These are phyloP conservation scores for Leccinum olivaceopallidum DNA, from an alignment of 768 basidiomycete genomes.

Conservation along the genomic window DNA sequence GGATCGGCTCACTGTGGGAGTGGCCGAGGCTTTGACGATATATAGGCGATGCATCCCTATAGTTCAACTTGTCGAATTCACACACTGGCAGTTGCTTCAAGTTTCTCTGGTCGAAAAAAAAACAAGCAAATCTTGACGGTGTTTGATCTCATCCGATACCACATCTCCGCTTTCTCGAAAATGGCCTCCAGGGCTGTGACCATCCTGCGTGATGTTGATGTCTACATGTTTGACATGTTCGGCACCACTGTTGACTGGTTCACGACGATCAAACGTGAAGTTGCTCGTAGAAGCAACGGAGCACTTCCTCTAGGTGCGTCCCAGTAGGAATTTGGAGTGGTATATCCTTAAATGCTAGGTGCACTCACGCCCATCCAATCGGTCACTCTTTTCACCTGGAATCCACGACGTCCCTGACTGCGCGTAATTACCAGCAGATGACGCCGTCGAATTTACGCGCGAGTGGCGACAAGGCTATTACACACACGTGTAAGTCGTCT, in stretches of 20 bases:
- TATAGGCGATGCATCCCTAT: no score
- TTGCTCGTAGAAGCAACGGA: constrained; percentile 16
- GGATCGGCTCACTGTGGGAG: no score
- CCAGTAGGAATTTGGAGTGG: not conserved
- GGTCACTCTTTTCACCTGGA: not conserved
- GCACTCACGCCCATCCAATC: not conserved
- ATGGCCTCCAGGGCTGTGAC: constrained; percentile 5
- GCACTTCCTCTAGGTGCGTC: constrained; percentile 18
- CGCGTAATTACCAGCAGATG: constrained; percentile 11
- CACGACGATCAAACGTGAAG: constrained; percentile 22
- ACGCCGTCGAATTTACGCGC: constrained; percentile 43
- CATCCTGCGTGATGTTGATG: constrained; percentile 35
- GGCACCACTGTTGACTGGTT: constrained; percentile 52
- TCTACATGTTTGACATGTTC: constrained; percentile 49
- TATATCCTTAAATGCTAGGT: not conserved
- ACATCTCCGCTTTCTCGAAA: not conserved
- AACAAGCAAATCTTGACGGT: not conserved
- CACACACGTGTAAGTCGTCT: constrained; percentile 21
- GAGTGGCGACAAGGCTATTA: constrained; percentile 59
- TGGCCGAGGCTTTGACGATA: no score
- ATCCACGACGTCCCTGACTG: not conserved
- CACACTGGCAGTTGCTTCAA: no score
- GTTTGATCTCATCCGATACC: not conserved
- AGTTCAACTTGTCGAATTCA: no score
- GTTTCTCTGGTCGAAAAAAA: no score